Percentiles rank a stretch among this genome's conserved stretches.
Evolutionary conservation across 176 grass and related monocot genomes (phyloP).

Genomic region (Avena atlantica): DNA sequence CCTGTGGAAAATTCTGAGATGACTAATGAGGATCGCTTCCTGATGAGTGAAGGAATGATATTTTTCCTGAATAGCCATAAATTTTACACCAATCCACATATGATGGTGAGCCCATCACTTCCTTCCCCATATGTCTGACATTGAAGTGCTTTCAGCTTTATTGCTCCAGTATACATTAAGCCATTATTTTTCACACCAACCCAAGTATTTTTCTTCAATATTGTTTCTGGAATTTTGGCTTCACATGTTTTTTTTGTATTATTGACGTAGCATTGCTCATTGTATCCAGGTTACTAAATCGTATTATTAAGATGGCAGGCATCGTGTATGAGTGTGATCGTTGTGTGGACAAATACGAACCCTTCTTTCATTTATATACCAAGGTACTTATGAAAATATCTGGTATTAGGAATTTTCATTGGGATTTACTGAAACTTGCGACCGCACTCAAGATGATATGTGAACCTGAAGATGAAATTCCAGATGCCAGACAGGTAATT

Average conservation of each 20-base stretch:
- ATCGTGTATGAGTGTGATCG: background rate
- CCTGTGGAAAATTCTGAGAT: background rate
- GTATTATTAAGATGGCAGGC: background rate
- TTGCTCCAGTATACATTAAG: background rate
- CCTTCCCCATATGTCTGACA: background rate
- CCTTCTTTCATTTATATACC: background rate
- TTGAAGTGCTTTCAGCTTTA: background rate
- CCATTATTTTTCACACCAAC: background rate
- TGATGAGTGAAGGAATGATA: background rate
- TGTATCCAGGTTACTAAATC: background rate
- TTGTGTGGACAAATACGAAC: background rate
- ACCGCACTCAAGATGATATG: background rate
- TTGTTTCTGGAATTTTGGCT: background rate
- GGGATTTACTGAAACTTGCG: background rate
- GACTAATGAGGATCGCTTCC: background rate
- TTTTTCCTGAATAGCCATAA: background rate
- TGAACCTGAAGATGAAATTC: background rate
- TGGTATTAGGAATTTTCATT: background rate
- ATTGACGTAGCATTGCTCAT: background rate
- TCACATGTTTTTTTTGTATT: background rate
- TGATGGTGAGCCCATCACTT: background rate
- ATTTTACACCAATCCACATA: background rate
- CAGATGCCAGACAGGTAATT: background rate
- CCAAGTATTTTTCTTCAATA: background rate
- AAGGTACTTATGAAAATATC: background rate